Evolutionary conservation across 257 asterid species (phyloP).

Genomic region (Solanum bulbocastanum): DNA sequence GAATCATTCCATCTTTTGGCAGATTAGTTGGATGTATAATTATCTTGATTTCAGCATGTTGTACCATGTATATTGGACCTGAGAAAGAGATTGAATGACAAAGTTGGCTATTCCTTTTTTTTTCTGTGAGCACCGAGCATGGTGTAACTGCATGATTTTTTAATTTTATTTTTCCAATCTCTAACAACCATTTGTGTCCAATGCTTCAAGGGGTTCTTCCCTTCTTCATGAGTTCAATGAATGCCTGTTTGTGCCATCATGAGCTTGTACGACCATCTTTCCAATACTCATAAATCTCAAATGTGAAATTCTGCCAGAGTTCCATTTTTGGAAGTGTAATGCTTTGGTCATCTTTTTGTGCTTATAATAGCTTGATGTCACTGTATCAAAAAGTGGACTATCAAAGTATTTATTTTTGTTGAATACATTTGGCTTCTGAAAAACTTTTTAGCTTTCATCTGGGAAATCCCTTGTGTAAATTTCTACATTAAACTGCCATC

Average conservation of each 20-base stretch:
- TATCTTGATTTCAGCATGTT: slow-evolving; percentile 22
- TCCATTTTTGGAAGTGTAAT: background rate
- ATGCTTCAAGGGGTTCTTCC: background rate
- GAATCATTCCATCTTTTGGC: slow-evolving; percentile 26
- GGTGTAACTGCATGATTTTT: background rate
- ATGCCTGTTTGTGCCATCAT: background rate
- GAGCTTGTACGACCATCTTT: background rate
- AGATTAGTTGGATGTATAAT: slow-evolving; percentile 23
- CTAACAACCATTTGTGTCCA: background rate
- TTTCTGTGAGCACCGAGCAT: background rate
- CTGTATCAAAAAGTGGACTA: background rate
- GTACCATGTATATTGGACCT: slow-evolving; percentile 25
- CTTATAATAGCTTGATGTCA: background rate
- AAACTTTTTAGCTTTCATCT: background rate
- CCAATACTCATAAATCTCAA: background rate
- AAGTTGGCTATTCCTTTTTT: background rate
- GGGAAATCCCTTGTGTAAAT: background rate
- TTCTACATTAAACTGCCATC: background rate
- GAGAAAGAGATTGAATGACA: slow-evolving; percentile 23
- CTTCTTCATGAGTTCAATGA: background rate
- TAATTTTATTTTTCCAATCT: background rate
- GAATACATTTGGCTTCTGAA: background rate
- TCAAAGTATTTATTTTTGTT: background rate
- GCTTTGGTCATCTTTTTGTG: background rate
- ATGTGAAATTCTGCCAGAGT: background rate